phyloP scores from a whole-genome alignment of 306 rosid genomes.

The Aeschynomene evenia region DNA sequence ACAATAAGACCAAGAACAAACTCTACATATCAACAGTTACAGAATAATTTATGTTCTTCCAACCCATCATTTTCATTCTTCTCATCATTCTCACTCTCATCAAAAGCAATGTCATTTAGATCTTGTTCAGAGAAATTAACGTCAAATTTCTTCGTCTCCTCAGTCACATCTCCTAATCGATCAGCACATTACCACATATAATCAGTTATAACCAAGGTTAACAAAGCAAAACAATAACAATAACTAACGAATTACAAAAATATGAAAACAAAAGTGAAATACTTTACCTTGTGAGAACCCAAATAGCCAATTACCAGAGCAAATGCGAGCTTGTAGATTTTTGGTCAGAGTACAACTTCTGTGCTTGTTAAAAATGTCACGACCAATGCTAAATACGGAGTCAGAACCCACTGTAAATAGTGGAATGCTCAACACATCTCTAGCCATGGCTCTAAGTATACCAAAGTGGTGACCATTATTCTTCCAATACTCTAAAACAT shows the following conservation, averaged over 20 bases:
- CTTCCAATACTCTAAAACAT: slow-evolving; percentile 16
- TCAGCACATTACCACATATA: slow-evolving; percentile 1
- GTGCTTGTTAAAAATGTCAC: background rate
- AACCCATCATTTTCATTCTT: background rate
- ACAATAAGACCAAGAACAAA: background rate
- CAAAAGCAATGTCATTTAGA: background rate
- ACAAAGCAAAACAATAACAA: background rate
- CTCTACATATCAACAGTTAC: background rate
- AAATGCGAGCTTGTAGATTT: slow-evolving; percentile 25
- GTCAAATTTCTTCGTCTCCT: background rate
- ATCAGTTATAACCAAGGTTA: background rate
- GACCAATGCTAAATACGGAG: background rate
- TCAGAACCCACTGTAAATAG: slow-evolving; percentile 8
- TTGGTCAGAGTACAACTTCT: background rate
- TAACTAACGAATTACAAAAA: background rate
- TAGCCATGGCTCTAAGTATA: slow-evolving; percentile 11
- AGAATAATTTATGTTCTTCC: background rate
- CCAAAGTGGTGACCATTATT: background rate
- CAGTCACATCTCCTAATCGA: background rate
- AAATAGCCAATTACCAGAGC: slow-evolving; percentile 17
- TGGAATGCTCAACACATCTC: slow-evolving; percentile 24
- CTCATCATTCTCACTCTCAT: background rate
- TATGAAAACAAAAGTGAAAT: background rate
- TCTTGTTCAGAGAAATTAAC: background rate
- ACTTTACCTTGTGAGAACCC: slow-evolving; percentile 27